Evolutionary conservation across 352 stramenopile genomes (phyloP).

Genomic region (Pseudoperonospora humuli): DNA sequence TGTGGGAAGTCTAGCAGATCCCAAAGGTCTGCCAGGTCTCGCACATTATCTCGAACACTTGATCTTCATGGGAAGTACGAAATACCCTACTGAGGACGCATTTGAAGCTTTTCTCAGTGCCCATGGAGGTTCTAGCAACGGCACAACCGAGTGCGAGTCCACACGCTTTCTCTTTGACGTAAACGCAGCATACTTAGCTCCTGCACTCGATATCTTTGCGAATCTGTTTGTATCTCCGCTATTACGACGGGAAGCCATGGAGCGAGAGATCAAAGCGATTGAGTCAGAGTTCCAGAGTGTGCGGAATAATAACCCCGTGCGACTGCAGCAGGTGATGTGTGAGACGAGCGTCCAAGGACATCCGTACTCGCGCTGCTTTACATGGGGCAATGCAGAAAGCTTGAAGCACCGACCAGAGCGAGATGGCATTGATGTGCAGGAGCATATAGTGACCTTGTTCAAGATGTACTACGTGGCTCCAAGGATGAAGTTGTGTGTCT

Average conservation of each 20-base stretch:
- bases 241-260: constrained; percentile 62
- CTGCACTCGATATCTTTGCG: constrained; percentile 86
- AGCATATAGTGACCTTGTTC: constrained; percentile 53
- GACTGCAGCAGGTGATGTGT: constrained; percentile 78
- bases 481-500: constrained; percentile 69
- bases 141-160: constrained; percentile 84
- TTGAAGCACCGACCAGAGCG: constrained; percentile 31
- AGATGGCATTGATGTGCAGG: constrained; percentile 39
- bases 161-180: constrained; percentile 91
- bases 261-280: constrained; percentile 69
- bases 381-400: constrained; percentile 68
- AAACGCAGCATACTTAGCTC: constrained; percentile 29
- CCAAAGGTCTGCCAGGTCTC: constrained; percentile 42
- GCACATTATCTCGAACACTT: constrained; percentile 90
- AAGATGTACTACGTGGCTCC: constrained; percentile 43
- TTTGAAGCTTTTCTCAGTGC: constrained; percentile 84
- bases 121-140: constrained; percentile 87
- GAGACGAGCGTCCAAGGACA: constrained; percentile 39
- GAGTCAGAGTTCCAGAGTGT: constrained; percentile 81
- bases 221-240: constrained; percentile 89
- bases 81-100: constrained; percentile 88
- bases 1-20: constrained; percentile 55
- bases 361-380: constrained; percentile 60
- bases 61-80: constrained; percentile 89
- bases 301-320: constrained; percentile 52